A percentile compares a stretch with the other conserved stretches of the same genome.
Evolutionary conservation across 805 yeast species (phyloP).

Genomic region (Candida gorgasii): DNA sequence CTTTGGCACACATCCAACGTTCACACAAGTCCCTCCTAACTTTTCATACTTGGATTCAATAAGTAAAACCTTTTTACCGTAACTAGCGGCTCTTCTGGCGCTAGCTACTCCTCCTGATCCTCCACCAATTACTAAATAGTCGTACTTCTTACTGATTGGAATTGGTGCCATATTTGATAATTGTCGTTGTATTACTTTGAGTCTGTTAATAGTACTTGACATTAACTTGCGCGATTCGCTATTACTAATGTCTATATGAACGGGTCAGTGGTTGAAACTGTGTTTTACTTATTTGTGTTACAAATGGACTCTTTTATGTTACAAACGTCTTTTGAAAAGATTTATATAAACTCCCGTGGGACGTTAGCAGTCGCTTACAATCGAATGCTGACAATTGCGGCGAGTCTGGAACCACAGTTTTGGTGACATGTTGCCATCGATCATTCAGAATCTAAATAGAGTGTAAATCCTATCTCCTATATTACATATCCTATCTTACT

Average conservation of each 20-base stretch:
- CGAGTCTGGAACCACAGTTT: not conserved
- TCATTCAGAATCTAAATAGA: too few relatives aligned
- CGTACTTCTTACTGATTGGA: constrained; percentile 54
- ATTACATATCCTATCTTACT: constrained; percentile 1
- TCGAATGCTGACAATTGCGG: not conserved
- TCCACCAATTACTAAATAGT: constrained; percentile 95
- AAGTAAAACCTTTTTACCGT: constrained; percentile 85
- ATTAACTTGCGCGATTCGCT: constrained; percentile 10
- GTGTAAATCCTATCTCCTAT: too few relatives aligned
- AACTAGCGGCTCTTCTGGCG: constrained; percentile 91
- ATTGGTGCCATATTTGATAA: constrained; percentile 49
- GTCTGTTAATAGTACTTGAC: constrained; percentile 17
- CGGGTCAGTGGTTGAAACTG: not conserved
- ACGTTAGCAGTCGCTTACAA: not conserved
- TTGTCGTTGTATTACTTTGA: constrained; percentile 30
- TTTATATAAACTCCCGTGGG: not conserved
- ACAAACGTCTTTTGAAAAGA: not conserved
- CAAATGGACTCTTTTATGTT: too few relatives aligned
- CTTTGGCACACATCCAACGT: constrained; percentile 99
- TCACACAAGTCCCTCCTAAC: constrained; percentile 98
- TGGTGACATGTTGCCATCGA: not conserved
- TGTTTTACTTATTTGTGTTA: too few relatives aligned
- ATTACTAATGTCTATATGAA: not conserved
- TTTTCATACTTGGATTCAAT: constrained; percentile 68
- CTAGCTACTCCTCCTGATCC: constrained; percentile 99